Evolutionary conservation across 1,139 yeast genomes (phyloP), one percentile per base, ranked within the genome.

Genomic region (Kodamaea sp.): DNA sequence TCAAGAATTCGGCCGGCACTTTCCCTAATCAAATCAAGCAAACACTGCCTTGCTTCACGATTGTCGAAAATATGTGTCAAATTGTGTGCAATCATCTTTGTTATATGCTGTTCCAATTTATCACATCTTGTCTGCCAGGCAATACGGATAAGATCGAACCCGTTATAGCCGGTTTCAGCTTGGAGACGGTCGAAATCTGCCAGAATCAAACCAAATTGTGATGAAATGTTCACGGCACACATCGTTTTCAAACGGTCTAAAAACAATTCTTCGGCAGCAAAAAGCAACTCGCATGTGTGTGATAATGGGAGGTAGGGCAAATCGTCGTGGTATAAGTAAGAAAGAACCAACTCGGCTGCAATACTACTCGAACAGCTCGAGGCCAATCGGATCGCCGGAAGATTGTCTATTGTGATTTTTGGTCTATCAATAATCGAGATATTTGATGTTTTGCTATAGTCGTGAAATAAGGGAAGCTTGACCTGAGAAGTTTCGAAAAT

Each of bases 41-140:
- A 46, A 28, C 43, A 37, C 2, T 32, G 7, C 23, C 50, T 46
- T 31, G 55, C 70, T 22, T 62, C 63, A 1, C 58, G 54, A 31
- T 67, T 60, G 0, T 48, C 32, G 26, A 65, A 59, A 37, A 75
- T 75, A 1, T 47, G 39, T 6, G 60, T 56, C 26, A 85, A 50
- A 42, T 79, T 63, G 31, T 67, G 50, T 0, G 90, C 86, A 30
- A 85, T 69, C 38, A 71, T 53, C 47, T 74, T 69, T 0, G 90
- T 84, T 2, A 77, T 76, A 52, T 70, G 78, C 32, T 77, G 79
- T 52, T 84, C 94, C 26, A 85, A 55, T 38, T 85, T 67, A 40
- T 80, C 85, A 41, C 83, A 65, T 32, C 82, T 63, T 1, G 84
- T 74, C 28, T 72, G 74, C 94, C 95, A 85, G 0, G 85, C 80